These are phyloP conservation scores for Coemansia sp. DNA, from an alignment of 192 early-diverging fungal genomes.

Conservation along the genomic window DNA sequence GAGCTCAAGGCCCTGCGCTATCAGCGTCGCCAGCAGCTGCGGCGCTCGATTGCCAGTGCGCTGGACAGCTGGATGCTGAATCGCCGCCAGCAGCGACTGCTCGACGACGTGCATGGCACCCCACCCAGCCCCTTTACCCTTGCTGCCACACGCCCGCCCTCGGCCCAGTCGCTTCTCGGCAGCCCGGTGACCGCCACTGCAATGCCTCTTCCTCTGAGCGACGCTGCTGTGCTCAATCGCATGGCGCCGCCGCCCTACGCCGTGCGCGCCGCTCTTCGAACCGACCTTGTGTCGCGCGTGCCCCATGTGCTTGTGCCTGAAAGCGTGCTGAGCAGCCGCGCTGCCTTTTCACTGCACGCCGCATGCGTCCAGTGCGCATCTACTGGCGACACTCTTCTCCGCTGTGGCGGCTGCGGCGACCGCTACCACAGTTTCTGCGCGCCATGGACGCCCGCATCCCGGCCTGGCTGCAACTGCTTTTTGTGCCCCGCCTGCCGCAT, in stretches of 20 bases:
- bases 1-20: constrained; percentile 29
- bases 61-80: constrained; percentile 19
- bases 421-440: constrained; percentile 51
- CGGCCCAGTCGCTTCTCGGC: background rate
- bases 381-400: constrained; percentile 10
- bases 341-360: background rate
- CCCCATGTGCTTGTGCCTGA: background rate
- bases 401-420: constrained; percentile 51
- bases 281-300: background rate
- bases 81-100: background rate
- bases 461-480: constrained; percentile 1
- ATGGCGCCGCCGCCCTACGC: background rate
- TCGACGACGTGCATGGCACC: background rate
- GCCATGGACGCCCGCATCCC: background rate
- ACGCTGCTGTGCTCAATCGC: background rate
- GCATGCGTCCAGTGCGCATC: constrained; percentile 39
- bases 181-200: background rate
- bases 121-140: background rate
- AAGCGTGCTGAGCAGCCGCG: background rate
- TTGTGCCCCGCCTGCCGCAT: constrained; percentile 16
- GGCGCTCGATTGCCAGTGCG: constrained; percentile 18
- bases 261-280: background rate
- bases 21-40: constrained; percentile 32
- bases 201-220: background rate
- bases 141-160: background rate